Evolutionary conservation across 1,284 basidiomycete species (phyloP).

Genomic region (Ceratorhiza oryzae-sativae): DNA sequence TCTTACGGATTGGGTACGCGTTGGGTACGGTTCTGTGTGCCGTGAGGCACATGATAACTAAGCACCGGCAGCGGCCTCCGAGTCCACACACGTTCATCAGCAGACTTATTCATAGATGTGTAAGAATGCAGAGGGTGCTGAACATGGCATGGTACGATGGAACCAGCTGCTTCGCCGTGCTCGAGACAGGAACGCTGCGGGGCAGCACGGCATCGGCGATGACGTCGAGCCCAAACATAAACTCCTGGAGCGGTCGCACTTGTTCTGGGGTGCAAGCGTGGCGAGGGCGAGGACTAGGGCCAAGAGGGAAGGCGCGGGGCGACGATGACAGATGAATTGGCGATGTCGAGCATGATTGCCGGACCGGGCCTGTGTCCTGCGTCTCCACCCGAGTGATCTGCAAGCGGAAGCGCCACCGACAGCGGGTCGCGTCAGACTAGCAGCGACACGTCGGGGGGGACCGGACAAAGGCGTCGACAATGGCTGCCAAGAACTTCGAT

Average conservation of each 20-base stretch:
- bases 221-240: slow-evolving; percentile 4
- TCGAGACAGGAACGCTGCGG: neutral
- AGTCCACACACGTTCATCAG: slow-evolving; percentile 1
- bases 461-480: neutral
- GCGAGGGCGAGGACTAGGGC: neutral
- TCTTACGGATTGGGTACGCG: neutral
- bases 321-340: neutral
- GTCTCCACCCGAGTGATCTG: neutral
- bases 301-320: neutral
- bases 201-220: neutral
- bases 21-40: neutral
- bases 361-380: neutral
- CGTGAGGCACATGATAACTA: neutral
- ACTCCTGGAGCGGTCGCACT: neutral
- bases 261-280: slow-evolving; percentile 5
- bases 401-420: neutral
- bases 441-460: too few species aligned
- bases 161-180: too few species aligned
- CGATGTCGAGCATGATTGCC: neutral
- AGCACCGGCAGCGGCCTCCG: neutral
- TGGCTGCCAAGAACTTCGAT: neutral
- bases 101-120: neutral
- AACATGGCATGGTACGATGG: neutral
- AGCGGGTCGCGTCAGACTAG: too few species aligned
- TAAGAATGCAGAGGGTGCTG: neutral